Conservation (phyloP, 805 yeast genomes). For the Candida patagonica region DNA sequence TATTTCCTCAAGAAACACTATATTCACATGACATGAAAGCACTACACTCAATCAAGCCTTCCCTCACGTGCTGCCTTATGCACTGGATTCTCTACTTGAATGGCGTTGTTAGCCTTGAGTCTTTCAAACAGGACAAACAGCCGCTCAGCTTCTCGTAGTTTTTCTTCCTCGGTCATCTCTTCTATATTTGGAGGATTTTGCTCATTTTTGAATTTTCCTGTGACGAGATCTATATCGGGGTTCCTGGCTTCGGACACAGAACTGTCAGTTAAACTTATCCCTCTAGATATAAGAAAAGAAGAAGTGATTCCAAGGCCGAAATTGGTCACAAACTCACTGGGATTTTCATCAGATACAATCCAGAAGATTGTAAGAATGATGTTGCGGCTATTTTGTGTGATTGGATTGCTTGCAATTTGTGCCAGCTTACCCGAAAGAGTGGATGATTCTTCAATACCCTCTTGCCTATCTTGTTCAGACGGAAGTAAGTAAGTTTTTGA, state of each 20-base stretch:
- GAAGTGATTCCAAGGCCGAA: constrained; percentile 25
- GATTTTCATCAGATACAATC: constrained; percentile 15
- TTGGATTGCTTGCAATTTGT: constrained; percentile 15
- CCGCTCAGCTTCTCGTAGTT: constrained; percentile 37
- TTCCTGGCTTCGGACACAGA: constrained; percentile 1
- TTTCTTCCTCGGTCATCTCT: constrained; percentile 34
- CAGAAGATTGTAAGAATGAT: constrained; percentile 18
- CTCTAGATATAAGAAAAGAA: constrained; percentile 19
- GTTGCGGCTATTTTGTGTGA: constrained; percentile 12
- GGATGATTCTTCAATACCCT: constrained; percentile 17
- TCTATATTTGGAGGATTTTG: constrained; percentile 6
- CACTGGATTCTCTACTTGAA: constrained; percentile 34
- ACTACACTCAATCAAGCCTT: constrained; percentile 2
- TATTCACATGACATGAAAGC: too few relatives aligned
- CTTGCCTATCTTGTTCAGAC: constrained; percentile 18
- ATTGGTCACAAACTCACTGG: constrained; percentile 16
- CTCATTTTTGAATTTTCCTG: constrained; percentile 20
- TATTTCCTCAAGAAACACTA: too few relatives aligned
- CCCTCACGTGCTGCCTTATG: constrained; percentile 15
- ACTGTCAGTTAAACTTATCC: constrained; percentile 6
- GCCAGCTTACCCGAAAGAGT: constrained; percentile 17
- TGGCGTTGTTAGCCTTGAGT: constrained; percentile 31
- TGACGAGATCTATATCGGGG: constrained; percentile 18
- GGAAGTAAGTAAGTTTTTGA: constrained; percentile 11
- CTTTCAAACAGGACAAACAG: constrained; percentile 34